phyloP scores from a whole-genome alignment of 257 asterid genomes.

The Solanum chaucha region DNA sequence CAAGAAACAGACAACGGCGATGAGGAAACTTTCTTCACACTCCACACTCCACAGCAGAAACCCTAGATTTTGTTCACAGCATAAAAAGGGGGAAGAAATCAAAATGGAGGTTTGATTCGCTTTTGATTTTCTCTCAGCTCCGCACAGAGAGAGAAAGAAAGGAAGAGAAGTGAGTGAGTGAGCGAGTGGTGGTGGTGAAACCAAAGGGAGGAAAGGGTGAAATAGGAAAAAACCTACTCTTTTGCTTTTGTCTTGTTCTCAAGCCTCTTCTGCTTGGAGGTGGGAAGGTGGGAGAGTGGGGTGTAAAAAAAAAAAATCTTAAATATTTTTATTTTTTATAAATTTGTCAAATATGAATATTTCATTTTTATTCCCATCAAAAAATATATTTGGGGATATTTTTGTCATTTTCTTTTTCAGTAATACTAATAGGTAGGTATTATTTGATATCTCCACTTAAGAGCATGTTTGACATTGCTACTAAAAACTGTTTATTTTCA shows the following conservation, averaged over 20 bases:
- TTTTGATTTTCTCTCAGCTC: not conserved
- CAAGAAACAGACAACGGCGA: not conserved
- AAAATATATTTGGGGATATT: not conserved
- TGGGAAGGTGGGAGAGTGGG: too few relatives aligned
- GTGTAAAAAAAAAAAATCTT: not conserved
- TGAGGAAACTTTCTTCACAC: not conserved
- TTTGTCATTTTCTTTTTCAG: not conserved
- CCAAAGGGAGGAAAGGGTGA: not conserved
- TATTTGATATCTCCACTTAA: not conserved
- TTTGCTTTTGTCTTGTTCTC: not conserved
- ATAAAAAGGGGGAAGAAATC: not conserved
- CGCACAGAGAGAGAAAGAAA: not conserved
- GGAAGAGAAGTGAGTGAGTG: not conserved
- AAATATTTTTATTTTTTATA: too few relatives aligned
- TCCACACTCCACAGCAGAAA: not conserved
- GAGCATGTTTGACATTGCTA: not conserved
- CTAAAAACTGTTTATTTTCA: too few relatives aligned
- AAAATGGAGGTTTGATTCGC: not conserved
- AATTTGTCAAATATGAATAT: not conserved
- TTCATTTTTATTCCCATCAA: not conserved
- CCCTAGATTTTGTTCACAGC: not conserved
- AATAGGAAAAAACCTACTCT: not conserved
- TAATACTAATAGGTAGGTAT: not conserved
- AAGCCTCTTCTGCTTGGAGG: not conserved
- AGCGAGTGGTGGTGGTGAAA: not conserved